Evolutionary conservation across 2,329 filamentous ascomycete genomes (phyloP).

Genomic region (Xylariales sp.): DNA sequence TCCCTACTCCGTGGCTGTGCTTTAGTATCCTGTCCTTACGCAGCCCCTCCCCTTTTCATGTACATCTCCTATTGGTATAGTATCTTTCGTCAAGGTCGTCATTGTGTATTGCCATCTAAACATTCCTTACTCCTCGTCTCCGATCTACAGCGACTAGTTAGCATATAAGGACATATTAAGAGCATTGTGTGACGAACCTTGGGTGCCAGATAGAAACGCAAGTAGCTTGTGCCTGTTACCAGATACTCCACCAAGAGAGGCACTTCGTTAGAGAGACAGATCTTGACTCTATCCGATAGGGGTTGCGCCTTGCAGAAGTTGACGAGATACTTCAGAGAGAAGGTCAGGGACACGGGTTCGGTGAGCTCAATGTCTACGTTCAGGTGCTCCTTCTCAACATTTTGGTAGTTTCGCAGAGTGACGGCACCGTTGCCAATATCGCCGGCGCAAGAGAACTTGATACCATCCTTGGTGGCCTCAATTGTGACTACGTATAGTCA

Average conservation of each 20-base stretch:
- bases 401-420: slow-evolving; percentile 87
- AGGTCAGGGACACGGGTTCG: slow-evolving; percentile 93
- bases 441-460: slow-evolving; percentile 93
- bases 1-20: slow-evolving; percentile 10
- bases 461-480: slow-evolving; percentile 94
- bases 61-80: slow-evolving; percentile 39
- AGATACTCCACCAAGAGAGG: slow-evolving; percentile 94
- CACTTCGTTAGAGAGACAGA: slow-evolving; percentile 95
- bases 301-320: slow-evolving; percentile 99
- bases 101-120: slow-evolving; percentile 29
- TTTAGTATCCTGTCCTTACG: slow-evolving; percentile 32
- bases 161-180: slow-evolving; percentile 36
- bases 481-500: slow-evolving; percentile 76
- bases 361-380: slow-evolving; percentile 90
- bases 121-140: slow-evolving; percentile 67
- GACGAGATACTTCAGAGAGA: slow-evolving; percentile 98
- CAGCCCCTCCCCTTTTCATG: slow-evolving; percentile 28
- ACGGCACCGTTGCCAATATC: slow-evolving; percentile 97
- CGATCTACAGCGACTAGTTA: slow-evolving; percentile 68
- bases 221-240: slow-evolving; percentile 82
- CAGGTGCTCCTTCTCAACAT: slow-evolving; percentile 87
- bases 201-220: slow-evolving; percentile 97
- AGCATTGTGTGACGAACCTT: slow-evolving; percentile 74
- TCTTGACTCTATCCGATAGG: slow-evolving; percentile 83
- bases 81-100: slow-evolving; percentile 42